A percentile compares a stretch with the other conserved stretches of the same genome.
Conservation (phyloP, 176 grass and related monocot species). For the Areca catechu region DNA sequence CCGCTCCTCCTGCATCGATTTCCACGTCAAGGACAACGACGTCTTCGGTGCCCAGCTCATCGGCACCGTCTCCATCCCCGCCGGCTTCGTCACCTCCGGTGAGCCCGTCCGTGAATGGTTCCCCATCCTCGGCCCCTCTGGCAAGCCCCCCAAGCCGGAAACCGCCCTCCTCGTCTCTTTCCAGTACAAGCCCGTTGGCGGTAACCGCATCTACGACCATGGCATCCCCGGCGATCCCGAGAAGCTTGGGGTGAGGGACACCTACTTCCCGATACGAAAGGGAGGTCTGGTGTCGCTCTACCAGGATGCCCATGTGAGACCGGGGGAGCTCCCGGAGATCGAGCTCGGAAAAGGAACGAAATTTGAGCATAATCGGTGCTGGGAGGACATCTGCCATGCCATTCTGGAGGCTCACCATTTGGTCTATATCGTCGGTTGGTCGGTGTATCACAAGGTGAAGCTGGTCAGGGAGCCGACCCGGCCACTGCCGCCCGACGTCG, state of each 20-base stretch:
- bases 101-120: slow-evolving; percentile 47
- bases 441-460: slow-evolving; percentile 80
- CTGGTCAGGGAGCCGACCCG: slow-evolving; percentile 69
- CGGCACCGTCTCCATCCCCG: slow-evolving; percentile 49
- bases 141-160: slow-evolving; percentile 50
- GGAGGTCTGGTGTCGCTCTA: slow-evolving; percentile 58
- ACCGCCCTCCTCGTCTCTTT: slow-evolving; percentile 50
- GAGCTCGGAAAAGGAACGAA: slow-evolving; percentile 33
- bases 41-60: slow-evolving; percentile 75
- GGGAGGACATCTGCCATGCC: slow-evolving; percentile 98
- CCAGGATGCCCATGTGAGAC: slow-evolving; percentile 79
- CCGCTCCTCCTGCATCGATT: slow-evolving; percentile 34
- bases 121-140: slow-evolving; percentile 34
- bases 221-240: slow-evolving; percentile 68
- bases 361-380: slow-evolving; percentile 64
- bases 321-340: slow-evolving; percentile 55
- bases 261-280: slow-evolving; percentile 74
- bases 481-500: slow-evolving; percentile 33
- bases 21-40: slow-evolving; percentile 94
- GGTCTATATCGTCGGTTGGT: slow-evolving; percentile 94
- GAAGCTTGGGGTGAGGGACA: slow-evolving; percentile 46
- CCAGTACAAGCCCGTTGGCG: slow-evolving; percentile 27
- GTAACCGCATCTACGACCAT: slow-evolving; percentile 35
- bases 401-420: slow-evolving; percentile 93
- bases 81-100: slow-evolving; percentile 9